Evolutionary conservation across 2,329 filamentous ascomycete species (phyloP).

Genomic region (Hymenoscyphus salicellus): DNA sequence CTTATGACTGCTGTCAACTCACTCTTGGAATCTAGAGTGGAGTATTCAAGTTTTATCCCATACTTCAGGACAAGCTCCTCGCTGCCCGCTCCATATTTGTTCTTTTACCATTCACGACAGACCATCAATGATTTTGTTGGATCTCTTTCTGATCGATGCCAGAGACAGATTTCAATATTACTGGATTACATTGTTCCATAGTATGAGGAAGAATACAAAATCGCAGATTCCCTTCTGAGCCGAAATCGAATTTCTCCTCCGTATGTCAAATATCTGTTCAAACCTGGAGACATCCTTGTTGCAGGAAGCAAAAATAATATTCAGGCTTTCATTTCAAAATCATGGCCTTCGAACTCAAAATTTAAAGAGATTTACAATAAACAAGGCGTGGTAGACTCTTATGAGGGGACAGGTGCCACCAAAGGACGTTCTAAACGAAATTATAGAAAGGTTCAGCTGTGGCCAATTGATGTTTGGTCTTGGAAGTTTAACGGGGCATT

Average conservation of each 20-base stretch:
- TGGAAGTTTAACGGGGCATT: neutral
- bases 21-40: neutral
- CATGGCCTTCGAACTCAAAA: neutral
- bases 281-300: neutral
- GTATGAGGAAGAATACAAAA: neutral
- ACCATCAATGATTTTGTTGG: neutral
- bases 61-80: neutral
- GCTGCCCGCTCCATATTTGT: neutral
- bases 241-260: neutral
- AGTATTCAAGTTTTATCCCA: neutral
- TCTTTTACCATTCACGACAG: neutral
- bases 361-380: neutral
- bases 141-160: neutral
- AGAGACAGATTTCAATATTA: neutral
- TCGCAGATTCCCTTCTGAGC: neutral
- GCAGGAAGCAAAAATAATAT: neutral
- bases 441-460: neutral
- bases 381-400: neutral
- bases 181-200: neutral
- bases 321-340: neutral
- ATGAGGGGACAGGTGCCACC: neutral
- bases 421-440: neutral
- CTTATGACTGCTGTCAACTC: neutral
- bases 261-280: neutral
- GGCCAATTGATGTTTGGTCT: neutral